A percentile compares a stretch with the other conserved stretches of the same genome.
Evolutionary conservation across 2,329 filamentous ascomycete species (phyloP).

Genomic region (Grosmannia penicillata): DNA sequence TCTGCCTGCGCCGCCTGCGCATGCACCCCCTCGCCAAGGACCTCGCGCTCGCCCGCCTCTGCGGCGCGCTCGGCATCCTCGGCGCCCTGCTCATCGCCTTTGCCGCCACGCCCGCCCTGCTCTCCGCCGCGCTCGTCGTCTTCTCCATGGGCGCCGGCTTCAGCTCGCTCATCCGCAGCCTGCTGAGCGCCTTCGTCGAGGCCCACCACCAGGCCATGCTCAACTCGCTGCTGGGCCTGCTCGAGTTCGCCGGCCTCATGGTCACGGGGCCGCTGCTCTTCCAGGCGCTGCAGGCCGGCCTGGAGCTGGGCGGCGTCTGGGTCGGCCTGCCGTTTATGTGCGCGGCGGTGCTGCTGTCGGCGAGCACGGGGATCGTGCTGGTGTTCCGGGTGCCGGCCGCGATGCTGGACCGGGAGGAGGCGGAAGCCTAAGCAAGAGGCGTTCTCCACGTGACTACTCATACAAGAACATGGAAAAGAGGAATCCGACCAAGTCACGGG

Average conservation of each 20-base stretch:
- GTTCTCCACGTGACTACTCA: too few species aligned
- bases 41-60: conserved; percentile 22
- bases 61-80: conserved; percentile 16
- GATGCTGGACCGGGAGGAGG: too few species aligned
- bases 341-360: conserved; percentile 18
- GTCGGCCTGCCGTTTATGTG: conserved; percentile 34
- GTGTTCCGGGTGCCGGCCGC: too few species aligned
- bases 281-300: conserved; percentile 27
- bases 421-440: too few species aligned
- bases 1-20: conserved; percentile 17
- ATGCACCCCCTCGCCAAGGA: conserved; percentile 22
- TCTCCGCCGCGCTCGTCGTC: conserved; percentile 25
- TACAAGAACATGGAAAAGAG: too few species aligned
- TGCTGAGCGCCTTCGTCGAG: conserved; percentile 39
- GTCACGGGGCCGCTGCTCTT: conserved; percentile 30
- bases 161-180: conserved; percentile 25
- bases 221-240: conserved; percentile 34
- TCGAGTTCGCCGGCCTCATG: conserved; percentile 34
- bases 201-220: conserved; percentile 36
- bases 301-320: conserved; percentile 30
- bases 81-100: conserved; percentile 24
- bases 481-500: too few species aligned
- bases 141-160: conserved; percentile 31
- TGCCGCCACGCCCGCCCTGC: conserved; percentile 19
- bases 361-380: conserved; percentile 17